Percentiles rank a stretch among this genome's conserved stretches.
Conservation (phyloP, 1,284 basidiomycete genomes). For the Puccinia novopanici region DNA sequence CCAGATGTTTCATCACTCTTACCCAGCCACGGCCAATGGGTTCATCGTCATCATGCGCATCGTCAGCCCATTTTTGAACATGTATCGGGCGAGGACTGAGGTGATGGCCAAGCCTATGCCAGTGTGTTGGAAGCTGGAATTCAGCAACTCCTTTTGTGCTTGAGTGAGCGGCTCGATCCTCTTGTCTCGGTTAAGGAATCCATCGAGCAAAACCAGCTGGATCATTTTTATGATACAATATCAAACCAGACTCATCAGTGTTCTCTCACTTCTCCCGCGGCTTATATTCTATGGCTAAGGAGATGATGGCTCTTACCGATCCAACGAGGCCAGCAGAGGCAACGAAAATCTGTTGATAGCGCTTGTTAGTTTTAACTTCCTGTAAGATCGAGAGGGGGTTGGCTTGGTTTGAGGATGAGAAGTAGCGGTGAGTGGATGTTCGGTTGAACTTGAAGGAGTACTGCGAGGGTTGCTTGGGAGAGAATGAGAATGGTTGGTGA, state of each 20-base stretch:
- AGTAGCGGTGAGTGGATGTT: neutral
- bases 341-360: slow-evolving; percentile 9
- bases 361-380: neutral
- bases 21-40: slow-evolving; percentile 36
- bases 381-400: neutral
- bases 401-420: neutral
- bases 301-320: neutral
- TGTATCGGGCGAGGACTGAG: slow-evolving; percentile 25
- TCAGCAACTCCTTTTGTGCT: slow-evolving; percentile 32
- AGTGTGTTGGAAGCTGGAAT: slow-evolving; percentile 42
- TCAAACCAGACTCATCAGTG: neutral
- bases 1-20: neutral
- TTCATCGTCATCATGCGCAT: slow-evolving; percentile 42
- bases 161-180: slow-evolving; percentile 23
- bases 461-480: neutral
- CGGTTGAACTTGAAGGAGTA: neutral
- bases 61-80: slow-evolving; percentile 38
- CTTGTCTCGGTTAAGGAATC: slow-evolving; percentile 39
- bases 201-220: slow-evolving; percentile 39
- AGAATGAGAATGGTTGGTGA: neutral
- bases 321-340: slow-evolving; percentile 18
- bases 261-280: neutral
- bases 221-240: too few species aligned
- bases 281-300: neutral
- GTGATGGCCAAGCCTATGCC: slow-evolving; percentile 36